These are phyloP conservation scores for Xylariomycetidae sp. DNA, from an alignment of 2,329 filamentous ascomycete genomes.

Conservation along the genomic window DNA sequence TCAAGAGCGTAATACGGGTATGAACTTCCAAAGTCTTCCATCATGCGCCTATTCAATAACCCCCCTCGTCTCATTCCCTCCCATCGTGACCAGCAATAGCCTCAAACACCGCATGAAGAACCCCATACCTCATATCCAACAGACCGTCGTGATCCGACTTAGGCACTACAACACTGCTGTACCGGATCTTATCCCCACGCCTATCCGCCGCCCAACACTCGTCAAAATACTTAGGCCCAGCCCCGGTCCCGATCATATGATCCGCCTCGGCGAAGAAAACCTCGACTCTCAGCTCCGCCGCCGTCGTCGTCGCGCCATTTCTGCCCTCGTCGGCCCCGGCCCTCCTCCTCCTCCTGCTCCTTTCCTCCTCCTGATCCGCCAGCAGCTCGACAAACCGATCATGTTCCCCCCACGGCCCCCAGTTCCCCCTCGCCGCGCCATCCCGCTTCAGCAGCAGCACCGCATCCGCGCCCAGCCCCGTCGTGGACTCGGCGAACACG, in stretches of 20 bases:
- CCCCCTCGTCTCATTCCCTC: no score
- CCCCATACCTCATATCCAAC: constrained; percentile 14
- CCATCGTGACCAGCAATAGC: no score
- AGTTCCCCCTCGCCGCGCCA: constrained; percentile 10
- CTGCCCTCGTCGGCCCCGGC: no score
- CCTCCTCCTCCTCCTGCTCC: no score
- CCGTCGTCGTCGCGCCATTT: neutral
- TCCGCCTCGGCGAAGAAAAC: constrained; percentile 19
- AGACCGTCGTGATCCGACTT: constrained; percentile 15
- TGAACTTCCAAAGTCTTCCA: no score
- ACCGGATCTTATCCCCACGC: constrained; percentile 13
- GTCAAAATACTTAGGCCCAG: constrained; percentile 14
- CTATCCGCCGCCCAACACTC: constrained; percentile 14
- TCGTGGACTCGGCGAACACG: constrained; percentile 7
- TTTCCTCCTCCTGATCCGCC: constrained; percentile 9
- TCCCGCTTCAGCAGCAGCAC: constrained; percentile 16
- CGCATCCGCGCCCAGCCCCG: constrained; percentile 14
- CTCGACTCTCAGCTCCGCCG: constrained; percentile 8
- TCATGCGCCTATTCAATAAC: no score
- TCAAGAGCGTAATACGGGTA: no score
- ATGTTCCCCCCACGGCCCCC: constrained; percentile 16
- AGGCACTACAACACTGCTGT: constrained; percentile 10
- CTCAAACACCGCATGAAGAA: no score
- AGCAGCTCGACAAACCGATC: constrained; percentile 16
- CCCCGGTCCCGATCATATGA: constrained; percentile 14